Evolutionary conservation across 2,329 filamentous ascomycete genomes (phyloP), one percentile per base, ranked within the genome.

Genomic region (Westerdykella sp.): DNA sequence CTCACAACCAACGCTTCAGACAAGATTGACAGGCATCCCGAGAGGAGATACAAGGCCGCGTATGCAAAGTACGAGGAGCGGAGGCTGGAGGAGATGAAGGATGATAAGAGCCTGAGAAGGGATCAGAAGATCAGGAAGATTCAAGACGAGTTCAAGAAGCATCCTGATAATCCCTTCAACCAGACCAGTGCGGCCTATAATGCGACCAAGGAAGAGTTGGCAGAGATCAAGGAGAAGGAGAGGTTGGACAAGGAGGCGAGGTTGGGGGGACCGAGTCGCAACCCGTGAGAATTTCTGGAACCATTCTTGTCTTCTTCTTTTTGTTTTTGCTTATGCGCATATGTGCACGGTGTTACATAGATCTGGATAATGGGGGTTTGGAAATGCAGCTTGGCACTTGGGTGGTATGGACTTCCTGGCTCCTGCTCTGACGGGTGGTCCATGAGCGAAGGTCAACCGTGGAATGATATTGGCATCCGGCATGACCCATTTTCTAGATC

Each of bases 91-190:
- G 89, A 97, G 76, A 87, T 96, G 78, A 86, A 91, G 62, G 73
- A 79, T 42, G 89, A 96, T 66, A 85, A 84, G 44, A 88, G 87
- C 1, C 68, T 97, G 62, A 76, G 90, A 44, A 74, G 86, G 55
- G 80, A 94, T 56, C 90, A 96, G 77, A 84, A 86, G 69, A 83
- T 90, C 59, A 85, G 91, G 50, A 76, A 83, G 61, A 86, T 95
- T 54, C 71, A 79, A 49, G 94, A 95, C 75, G 93, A 97, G 72
- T 98, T 97, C 67, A 85, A 95, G 69, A 94, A 88, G 75, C 86
- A 85, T 60, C 84, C 87, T 1, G 91, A 97, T 57, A 98, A 98
- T 67, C 93, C 93, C 12, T 93, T 95, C 72, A 95, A 95, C 71
- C 87, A 95, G 71, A 82, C 84, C 13, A 80, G 74, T 40, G 86